Evolutionary conservation across 2,329 filamentous ascomycete species (phyloP).

Genomic region (Tricladium varicosporioides): DNA sequence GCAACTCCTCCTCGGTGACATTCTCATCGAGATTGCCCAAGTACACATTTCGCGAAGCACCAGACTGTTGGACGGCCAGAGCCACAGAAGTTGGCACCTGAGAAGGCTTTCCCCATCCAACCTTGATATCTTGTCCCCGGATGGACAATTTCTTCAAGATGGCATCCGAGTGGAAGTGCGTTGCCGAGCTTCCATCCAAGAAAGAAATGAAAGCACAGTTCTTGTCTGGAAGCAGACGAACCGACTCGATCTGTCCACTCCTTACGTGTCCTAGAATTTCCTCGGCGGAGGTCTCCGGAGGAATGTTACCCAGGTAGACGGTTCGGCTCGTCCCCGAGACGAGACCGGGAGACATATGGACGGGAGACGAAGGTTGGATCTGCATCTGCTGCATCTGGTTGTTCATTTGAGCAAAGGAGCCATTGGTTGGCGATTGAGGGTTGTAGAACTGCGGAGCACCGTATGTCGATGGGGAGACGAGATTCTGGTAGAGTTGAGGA

Average conservation of each 20-base stretch:
- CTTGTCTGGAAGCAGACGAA: constrained; percentile 94
- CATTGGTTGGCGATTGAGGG: constrained; percentile 81
- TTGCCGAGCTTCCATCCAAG: constrained; percentile 93
- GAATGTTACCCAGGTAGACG: constrained; percentile 96
- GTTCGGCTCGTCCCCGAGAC: constrained; percentile 91
- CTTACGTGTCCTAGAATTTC: constrained; percentile 95
- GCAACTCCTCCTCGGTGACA: constrained; percentile 84
- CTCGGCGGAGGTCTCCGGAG: constrained; percentile 94
- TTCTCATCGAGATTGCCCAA: constrained; percentile 91
- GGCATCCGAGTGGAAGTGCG: constrained; percentile 98
- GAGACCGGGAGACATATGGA: constrained; percentile 74
- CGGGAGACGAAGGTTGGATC: constrained; percentile 65
- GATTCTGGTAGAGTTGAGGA: constrained; percentile 77
- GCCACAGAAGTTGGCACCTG: constrained; percentile 97
- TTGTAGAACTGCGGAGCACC: constrained; percentile 78
- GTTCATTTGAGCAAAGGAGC: constrained; percentile 50
- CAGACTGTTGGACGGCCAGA: constrained; percentile 95
- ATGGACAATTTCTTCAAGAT: constrained; percentile 99
- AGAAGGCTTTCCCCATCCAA: constrained; percentile 98
- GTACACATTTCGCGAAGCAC: constrained; percentile 95
- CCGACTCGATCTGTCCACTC: constrained; percentile 98
- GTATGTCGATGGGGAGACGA: constrained; percentile 83
- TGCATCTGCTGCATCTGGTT: constrained; percentile 47
- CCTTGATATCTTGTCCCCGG: constrained; percentile 98
- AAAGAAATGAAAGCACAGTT: constrained; percentile 99